A percentile compares a stretch with the other conserved stretches of the same genome.
phyloP scores from a whole-genome alignment of 2,329 filamentous ascomycete species.

The Xylariaceae sp. region DNA sequence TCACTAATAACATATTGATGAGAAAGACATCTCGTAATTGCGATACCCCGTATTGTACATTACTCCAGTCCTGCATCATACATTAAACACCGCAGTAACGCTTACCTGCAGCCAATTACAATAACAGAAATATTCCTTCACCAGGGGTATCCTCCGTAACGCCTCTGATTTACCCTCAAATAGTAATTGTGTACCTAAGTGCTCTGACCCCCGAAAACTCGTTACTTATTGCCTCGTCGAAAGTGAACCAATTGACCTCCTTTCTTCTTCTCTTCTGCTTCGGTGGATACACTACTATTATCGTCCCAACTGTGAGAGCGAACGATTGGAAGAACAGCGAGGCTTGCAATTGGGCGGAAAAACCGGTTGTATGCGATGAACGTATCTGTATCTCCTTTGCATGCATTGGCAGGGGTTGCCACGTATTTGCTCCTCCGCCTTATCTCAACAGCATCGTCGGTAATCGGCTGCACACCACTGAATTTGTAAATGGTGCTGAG shows the following conservation, averaged over 20 bases:
- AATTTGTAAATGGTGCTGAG: conserved; percentile 45
- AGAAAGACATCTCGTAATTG: too few relatives aligned
- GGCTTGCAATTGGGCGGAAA: conserved; percentile 39
- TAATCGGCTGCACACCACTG: conserved; percentile 45
- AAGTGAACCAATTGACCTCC: conserved; percentile 2
- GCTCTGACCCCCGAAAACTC: not conserved
- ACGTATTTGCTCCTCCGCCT: conserved; percentile 43
- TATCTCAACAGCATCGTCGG: conserved; percentile 46
- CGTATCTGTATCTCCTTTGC: conserved; percentile 39
- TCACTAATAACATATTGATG: too few relatives aligned
- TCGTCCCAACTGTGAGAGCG: conserved; percentile 11
- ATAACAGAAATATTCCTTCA: too few relatives aligned
- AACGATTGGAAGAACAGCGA: conserved; percentile 11
- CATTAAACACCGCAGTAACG: too few relatives aligned
- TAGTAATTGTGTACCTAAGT: not conserved
- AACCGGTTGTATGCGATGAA: conserved; percentile 54
- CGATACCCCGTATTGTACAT: too few relatives aligned
- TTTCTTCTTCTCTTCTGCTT: conserved; percentile 14
- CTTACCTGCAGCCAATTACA: too few relatives aligned
- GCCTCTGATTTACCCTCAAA: not conserved
- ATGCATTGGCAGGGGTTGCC: conserved; percentile 45
- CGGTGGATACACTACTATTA: conserved; percentile 10
- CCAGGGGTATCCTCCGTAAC: not conserved
- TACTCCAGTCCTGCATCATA: too few relatives aligned
- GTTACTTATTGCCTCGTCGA: not conserved